Evolutionary conservation across 148 eudicot species (phyloP).

Genomic region (Pouteria glomerata): DNA sequence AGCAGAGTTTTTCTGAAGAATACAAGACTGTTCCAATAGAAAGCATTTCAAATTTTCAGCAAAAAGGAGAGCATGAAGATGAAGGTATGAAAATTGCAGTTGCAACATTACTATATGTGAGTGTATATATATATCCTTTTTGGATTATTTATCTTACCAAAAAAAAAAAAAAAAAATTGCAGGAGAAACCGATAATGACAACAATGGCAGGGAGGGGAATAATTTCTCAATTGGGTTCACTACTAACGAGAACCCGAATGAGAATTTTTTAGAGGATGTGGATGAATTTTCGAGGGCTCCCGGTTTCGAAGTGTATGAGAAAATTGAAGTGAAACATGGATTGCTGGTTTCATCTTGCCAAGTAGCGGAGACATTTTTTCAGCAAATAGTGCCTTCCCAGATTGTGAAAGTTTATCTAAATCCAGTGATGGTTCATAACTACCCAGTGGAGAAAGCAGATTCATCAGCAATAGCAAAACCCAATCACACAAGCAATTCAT

Average conservation of each 20-base stretch:
- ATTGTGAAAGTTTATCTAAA: slow-evolving; percentile 56
- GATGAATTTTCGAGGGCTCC: slow-evolving; percentile 56
- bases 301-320: slow-evolving; percentile 48
- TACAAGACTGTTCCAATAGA: slow-evolving; percentile 50
- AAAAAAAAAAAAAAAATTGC: background rate
- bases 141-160: background rate
- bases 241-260: slow-evolving; percentile 27
- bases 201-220: slow-evolving; percentile 20
- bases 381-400: slow-evolving; percentile 60
- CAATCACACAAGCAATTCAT: slow-evolving; percentile 6
- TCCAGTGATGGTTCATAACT: slow-evolving; percentile 7
- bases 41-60: slow-evolving; percentile 36
- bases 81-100: slow-evolving; percentile 30
- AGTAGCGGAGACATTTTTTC: slow-evolving; percentile 59
- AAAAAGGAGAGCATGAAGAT: slow-evolving; percentile 23
- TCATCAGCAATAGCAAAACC: background rate
- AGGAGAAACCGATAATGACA: slow-evolving; percentile 27
- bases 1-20: slow-evolving; percentile 41
- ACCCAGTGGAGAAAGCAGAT: slow-evolving; percentile 15
- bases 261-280: slow-evolving; percentile 38
- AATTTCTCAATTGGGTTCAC: slow-evolving; percentile 28
- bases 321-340: slow-evolving; percentile 56
- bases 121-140: background rate
- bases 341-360: slow-evolving; percentile 57
- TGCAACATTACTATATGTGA: background rate